Percentiles rank a stretch among this genome's conserved stretches.
Conservation (phyloP, 768 basidiomycete genomes). For the Clitopilus hobsonii region DNA sequence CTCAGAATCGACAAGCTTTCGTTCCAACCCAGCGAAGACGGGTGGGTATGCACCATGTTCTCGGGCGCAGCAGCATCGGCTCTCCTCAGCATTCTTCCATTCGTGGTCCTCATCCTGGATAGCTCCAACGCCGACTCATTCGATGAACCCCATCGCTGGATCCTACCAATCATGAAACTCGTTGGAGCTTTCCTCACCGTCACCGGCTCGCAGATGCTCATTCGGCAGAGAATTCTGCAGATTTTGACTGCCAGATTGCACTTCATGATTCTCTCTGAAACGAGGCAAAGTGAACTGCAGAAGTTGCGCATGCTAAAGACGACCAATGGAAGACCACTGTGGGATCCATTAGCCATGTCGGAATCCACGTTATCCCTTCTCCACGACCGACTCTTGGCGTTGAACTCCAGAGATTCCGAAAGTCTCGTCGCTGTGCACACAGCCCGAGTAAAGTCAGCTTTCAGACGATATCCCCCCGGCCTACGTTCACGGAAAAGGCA, state of each 20-base stretch:
- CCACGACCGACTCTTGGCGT: not conserved
- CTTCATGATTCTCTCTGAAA: not conserved
- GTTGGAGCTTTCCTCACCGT: not conserved
- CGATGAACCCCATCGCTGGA: not conserved
- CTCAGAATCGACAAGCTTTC: not conserved
- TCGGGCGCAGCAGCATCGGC: not conserved
- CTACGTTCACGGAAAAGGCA: too few species aligned
- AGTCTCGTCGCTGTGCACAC: too few species aligned
- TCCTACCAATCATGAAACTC: not conserved
- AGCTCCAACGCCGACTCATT: not conserved
- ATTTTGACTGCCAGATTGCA: not conserved
- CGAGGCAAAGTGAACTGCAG: not conserved
- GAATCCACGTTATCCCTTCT: not conserved
- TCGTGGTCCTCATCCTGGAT: not conserved
- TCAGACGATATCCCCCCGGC: too few species aligned
- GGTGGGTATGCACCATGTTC: not conserved
- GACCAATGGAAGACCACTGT: not conserved
- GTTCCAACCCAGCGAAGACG: not conserved
- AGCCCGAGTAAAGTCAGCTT: too few species aligned
- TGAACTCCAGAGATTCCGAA: too few species aligned
- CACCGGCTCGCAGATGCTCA: not conserved
- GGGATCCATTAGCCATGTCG: not conserved
- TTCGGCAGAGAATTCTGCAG: not conserved
- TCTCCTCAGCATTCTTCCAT: not conserved
- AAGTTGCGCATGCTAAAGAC: not conserved